Evolutionary conservation across 441 rosid genomes (phyloP), one percentile per base, ranked within the genome.

Genomic region (Kokia cookei): DNA sequence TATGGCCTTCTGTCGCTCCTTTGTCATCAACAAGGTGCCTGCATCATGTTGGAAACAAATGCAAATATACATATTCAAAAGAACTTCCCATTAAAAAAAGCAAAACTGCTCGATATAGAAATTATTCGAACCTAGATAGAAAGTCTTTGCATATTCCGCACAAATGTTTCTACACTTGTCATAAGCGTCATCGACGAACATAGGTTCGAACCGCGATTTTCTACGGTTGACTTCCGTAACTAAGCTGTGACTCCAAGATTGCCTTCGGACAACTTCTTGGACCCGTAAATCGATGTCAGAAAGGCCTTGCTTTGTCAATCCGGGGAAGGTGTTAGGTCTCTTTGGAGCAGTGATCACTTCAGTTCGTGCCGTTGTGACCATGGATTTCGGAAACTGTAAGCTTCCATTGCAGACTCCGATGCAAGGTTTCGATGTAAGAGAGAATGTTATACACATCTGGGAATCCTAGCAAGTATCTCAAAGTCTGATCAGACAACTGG

Each of bases 21-120:
- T 82, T 42, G 89, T 88, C 91, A 88, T 90, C 50, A 90, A 78
- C 82, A 75, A 69, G 29, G 92, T 86, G 63, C 94, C 90, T 89
- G 89, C 76, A 80, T 54, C 59, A 77, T 47, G 32, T 45, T 66
- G 5, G 14, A 35, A 35, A 15, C 29, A 26, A 15, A 42, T 35
- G 57, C 4, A 51, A 59, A 66, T 42, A 22, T 17, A 22, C 35
- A 43, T 47, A 17, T 65, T 37, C 57, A 22, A 15, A 65, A 43
- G 53, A 65, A 9, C 14, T 22, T 40, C 64, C 17, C 54, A 12
- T 12, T 13, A 22, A 24, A 65, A 35, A 35, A 43, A 45, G 11
- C 37, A 42, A 12, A 65, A 11, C n/a, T 5, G 51, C 42, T 62
- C 15, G 42, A 7, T 17, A n/a, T 10, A 12, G 72, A 55, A 42